phyloP scores from a whole-genome alignment of 1,284 basidiomycete genomes.

The Ustilago hordei region DNA sequence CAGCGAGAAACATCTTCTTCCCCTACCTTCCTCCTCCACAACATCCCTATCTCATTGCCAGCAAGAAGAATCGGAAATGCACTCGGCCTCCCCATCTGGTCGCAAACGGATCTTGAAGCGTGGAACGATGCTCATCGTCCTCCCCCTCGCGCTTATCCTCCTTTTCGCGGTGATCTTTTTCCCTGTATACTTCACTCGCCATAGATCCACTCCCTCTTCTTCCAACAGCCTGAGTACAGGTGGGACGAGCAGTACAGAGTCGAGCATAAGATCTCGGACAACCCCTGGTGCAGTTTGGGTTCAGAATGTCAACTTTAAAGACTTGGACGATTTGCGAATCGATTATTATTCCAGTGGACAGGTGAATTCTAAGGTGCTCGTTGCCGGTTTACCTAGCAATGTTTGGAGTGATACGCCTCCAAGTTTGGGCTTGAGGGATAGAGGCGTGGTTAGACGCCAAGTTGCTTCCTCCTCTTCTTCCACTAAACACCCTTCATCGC shows the following conservation, averaged over 20 bases:
- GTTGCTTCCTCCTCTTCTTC: no score
- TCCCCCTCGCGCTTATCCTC: not conserved
- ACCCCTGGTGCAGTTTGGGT: slow-evolving; percentile 72
- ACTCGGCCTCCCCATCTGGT: no score
- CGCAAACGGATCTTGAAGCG: no score
- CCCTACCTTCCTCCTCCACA: no score
- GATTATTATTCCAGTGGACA: slow-evolving; percentile 17
- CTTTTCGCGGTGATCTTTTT: slow-evolving; percentile 18
- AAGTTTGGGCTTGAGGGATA: no score
- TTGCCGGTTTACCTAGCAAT: not conserved
- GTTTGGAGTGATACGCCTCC: not conserved
- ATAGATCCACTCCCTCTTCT: not conserved
- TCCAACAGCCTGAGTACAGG: not conserved
- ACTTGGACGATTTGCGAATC: slow-evolving; percentile 25
- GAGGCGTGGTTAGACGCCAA: no score
- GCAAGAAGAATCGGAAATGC: no score
- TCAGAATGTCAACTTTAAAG: slow-evolving; percentile 1
- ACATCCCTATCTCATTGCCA: no score
- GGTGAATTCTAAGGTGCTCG: slow-evolving; percentile 13
- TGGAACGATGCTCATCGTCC: not conserved
- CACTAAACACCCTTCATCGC: no score
- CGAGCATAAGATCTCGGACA: not conserved
- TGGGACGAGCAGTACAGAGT: not conserved
- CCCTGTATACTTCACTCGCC: slow-evolving; percentile 18
- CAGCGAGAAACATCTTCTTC: no score